Conservation (phyloP, 177 flowering plant genomes). For the Vitis hybrid region DNA sequence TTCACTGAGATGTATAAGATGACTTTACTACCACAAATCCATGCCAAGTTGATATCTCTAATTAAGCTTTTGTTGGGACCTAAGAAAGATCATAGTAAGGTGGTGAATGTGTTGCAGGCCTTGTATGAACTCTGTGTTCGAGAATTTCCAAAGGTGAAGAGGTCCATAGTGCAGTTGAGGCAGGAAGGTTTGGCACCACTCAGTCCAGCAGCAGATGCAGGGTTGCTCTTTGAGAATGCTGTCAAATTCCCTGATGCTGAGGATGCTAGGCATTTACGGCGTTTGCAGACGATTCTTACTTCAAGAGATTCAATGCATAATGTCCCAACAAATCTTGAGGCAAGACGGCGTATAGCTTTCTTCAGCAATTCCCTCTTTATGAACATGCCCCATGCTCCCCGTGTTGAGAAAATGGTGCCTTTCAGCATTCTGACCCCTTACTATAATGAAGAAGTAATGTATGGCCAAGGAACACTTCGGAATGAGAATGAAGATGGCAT, state of each 20-base stretch:
- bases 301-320: constrained; percentile 88
- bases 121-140: constrained; percentile 66
- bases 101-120: constrained; percentile 74
- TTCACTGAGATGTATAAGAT: constrained; percentile 52
- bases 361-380: constrained; percentile 93
- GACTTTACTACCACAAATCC: constrained; percentile 46
- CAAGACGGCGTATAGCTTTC: constrained; percentile 71
- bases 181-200: constrained; percentile 58
- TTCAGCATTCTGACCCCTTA: constrained; percentile 96
- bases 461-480: constrained; percentile 54
- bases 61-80: constrained; percentile 51
- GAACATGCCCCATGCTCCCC: constrained; percentile 95
- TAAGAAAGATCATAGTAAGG: constrained; percentile 40
- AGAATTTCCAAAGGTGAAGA: constrained; percentile 64
- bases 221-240: constrained; percentile 76
- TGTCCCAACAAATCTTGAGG: constrained; percentile 87
- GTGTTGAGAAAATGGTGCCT: constrained; percentile 88
- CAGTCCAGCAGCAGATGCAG: constrained; percentile 31
- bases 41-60: constrained; percentile 55
- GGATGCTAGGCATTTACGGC: constrained; percentile 54
- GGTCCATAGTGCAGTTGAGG: constrained; percentile 38
- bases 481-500: constrained; percentile 90
- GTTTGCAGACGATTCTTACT: constrained; percentile 69
- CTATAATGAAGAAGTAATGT: constrained; percentile 83
- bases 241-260: constrained; percentile 57